Base-by-base conservation (phyloP, 2,329 filamentous ascomycete species). In the Trichoderma endophyticum region DNA sequence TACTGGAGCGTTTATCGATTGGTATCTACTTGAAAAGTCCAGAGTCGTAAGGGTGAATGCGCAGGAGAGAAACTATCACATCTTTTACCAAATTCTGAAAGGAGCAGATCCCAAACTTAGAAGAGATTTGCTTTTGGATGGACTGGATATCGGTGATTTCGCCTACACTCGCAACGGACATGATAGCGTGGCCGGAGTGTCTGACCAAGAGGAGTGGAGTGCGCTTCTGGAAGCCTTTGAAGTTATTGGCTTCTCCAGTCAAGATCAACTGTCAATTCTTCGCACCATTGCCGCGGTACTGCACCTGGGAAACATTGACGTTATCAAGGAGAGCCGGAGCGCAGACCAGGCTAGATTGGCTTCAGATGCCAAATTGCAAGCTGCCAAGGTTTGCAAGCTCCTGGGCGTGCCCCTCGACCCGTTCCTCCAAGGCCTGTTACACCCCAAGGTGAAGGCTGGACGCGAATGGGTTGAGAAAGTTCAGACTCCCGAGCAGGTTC, bases 381-480 rank as follows among this genome's bases (percentile, higher is more conserved):
- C 94, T 3, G 88, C 91, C 72, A 93, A 90, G 75, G 93, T 97
- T 7, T 98, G 95, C 78, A 87, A 89, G 59, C 87, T 99, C 32
- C 88, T 98, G 6, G 95, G 95, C 0, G 95, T 99, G 21, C 88
- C 93, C 2, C 79, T 92, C 0, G 95, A 98, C 51, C 89, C 92
- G 2, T 99, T 99, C 75, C 86, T 97, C 12, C 93, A 94, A 79
- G 95, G 94, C 0, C 84, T 99, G 6, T 86, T 99, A 12, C 96
- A 98, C 78, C 96, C 96, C 11, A 93, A 90, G 72, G 97, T 99
- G 54, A 98, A 97, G 82, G 96, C 96, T 56, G 96, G 96, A 24
- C 90, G 95, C 67, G 96, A 99, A 83, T 98, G 95, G 96, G 96
- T 99, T 2, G 95, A 98, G 79, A 99, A 98, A 81, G 95, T 97